A percentile compares a stretch with the other conserved stretches of the same genome.
Evolutionary conservation across 495 filamentous ascomycete genomes (phyloP).

Genomic region (Aspergillus carlsbadensis): DNA sequence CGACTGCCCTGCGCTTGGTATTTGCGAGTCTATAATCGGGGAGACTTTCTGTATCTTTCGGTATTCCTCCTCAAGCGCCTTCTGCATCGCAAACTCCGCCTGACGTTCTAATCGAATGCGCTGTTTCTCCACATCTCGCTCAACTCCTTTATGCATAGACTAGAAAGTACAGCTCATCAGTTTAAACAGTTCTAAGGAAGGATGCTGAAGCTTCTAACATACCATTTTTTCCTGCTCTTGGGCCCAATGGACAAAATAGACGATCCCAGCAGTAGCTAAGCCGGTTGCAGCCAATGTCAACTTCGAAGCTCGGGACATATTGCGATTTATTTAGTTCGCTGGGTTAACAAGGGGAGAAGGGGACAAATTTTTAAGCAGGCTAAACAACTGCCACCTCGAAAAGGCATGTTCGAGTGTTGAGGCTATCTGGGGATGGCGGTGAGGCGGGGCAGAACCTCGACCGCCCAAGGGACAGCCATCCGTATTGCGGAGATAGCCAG

Average conservation of each 20-base stretch:
- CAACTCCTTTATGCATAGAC: conserved; percentile 89
- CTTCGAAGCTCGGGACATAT: conserved; percentile 89
- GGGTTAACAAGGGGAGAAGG: not conserved
- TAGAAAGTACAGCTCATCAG: conserved; percentile 4
- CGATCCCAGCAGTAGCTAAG: conserved; percentile 69
- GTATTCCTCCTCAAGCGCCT: conserved; percentile 82
- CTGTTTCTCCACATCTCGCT: conserved; percentile 94
- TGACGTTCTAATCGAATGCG: conserved; percentile 82
- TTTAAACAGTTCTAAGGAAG: conserved; percentile 4
- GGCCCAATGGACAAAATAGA: conserved; percentile 84
- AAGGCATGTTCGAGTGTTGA: conserved; percentile 23
- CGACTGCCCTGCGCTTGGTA: conserved; percentile 16
- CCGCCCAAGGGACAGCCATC: conserved; percentile 39
- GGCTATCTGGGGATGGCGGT: conserved; percentile 37
- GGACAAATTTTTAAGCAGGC: not conserved
- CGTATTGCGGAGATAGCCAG: conserved; percentile 28
- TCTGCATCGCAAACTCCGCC: conserved; percentile 92
- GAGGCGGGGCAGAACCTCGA: conserved; percentile 30
- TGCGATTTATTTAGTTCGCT: not conserved
- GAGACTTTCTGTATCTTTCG: conserved; percentile 75
- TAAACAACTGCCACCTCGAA: not conserved
- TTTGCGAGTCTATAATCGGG: conserved; percentile 28
- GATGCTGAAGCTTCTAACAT: conserved; percentile 23
- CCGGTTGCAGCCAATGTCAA: conserved; percentile 77
- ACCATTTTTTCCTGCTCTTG: conserved; percentile 88